These are phyloP conservation scores for Trametes punicea DNA, from an alignment of 768 basidiomycete genomes.

Conservation along the genomic window DNA sequence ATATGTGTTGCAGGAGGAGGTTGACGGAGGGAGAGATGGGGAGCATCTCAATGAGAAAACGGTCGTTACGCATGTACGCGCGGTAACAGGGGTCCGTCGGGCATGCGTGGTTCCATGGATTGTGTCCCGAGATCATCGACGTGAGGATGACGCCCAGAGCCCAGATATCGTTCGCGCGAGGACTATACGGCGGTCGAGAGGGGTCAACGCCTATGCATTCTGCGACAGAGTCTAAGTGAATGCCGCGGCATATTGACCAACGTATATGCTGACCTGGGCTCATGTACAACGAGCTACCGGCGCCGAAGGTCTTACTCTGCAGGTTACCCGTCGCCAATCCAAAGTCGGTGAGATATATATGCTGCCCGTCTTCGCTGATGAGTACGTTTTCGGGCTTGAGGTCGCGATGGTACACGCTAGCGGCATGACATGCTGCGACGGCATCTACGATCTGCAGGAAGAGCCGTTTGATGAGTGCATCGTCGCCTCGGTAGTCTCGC, in stretches of 20 bases:
- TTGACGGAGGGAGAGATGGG: constrained; percentile 31
- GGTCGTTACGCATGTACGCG: constrained; percentile 72
- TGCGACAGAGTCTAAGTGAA: not conserved
- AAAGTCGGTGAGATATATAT: constrained; percentile 47
- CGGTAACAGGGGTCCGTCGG: constrained; percentile 79
- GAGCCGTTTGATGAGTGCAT: constrained; percentile 41
- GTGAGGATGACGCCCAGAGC: constrained; percentile 39
- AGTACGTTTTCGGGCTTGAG: constrained; percentile 55
- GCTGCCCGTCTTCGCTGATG: constrained; percentile 37
- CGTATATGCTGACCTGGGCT: constrained; percentile 52
- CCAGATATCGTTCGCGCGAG: constrained; percentile 26
- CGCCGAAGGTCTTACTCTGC: constrained; percentile 45
- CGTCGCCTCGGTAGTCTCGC: constrained; percentile 39
- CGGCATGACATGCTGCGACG: constrained; percentile 46
- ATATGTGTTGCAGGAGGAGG: constrained; percentile 29
- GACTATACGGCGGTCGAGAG: constrained; percentile 10
- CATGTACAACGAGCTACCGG: constrained; percentile 66
- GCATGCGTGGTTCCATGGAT: constrained; percentile 91
- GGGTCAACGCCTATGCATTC: constrained; percentile 23
- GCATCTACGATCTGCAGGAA: constrained; percentile 55
- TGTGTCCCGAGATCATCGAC: constrained; percentile 88
- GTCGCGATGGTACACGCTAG: constrained; percentile 54
- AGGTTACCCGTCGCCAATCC: constrained; percentile 29
- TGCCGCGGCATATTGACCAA: constrained; percentile 27
- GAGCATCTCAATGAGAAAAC: constrained; percentile 57